Conservation (phyloP, 1,284 basidiomycete species). For the Takashimella tepidaria region DNA sequence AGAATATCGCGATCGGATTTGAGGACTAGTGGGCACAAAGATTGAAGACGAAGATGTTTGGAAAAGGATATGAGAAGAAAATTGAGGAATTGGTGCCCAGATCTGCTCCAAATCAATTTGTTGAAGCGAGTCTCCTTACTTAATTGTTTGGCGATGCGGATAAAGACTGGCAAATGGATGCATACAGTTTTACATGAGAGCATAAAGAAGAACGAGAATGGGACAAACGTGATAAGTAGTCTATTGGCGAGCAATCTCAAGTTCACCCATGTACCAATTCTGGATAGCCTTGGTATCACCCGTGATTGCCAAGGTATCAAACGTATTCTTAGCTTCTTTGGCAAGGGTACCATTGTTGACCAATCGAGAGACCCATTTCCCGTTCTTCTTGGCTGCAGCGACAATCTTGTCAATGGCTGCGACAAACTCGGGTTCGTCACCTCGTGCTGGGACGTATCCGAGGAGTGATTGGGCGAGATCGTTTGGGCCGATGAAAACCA, state of each 20-base stretch:
- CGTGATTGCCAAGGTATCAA: conserved; percentile 22
- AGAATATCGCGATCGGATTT: no score
- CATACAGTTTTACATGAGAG: no score
- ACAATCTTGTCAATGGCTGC: conserved; percentile 31
- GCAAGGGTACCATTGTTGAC: conserved; percentile 24
- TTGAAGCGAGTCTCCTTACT: no score
- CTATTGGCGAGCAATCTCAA: conserved; percentile 11
- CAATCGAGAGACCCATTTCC: conserved; percentile 30
- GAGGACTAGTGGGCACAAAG: no score
- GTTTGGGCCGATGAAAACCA: conserved; percentile 39
- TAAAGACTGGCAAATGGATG: no score
- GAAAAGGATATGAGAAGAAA: no score
- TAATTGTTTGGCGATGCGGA: no score
- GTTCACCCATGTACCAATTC: conserved; percentile 25
- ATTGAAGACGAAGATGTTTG: no score
- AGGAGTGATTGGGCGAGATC: conserved; percentile 36
- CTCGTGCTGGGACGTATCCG: conserved; percentile 31
- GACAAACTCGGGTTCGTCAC: conserved; percentile 29
- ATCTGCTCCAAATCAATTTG: no score
- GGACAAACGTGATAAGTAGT: no score
- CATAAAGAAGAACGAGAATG: no score
- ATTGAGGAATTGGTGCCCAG: no score
- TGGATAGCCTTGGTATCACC: conserved; percentile 32
- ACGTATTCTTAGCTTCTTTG: conserved; percentile 12
- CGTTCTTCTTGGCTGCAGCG: conserved; percentile 23